phyloP scores from a whole-genome alignment of 208 protist genomes.

The Strigomonas culicis region DNA sequence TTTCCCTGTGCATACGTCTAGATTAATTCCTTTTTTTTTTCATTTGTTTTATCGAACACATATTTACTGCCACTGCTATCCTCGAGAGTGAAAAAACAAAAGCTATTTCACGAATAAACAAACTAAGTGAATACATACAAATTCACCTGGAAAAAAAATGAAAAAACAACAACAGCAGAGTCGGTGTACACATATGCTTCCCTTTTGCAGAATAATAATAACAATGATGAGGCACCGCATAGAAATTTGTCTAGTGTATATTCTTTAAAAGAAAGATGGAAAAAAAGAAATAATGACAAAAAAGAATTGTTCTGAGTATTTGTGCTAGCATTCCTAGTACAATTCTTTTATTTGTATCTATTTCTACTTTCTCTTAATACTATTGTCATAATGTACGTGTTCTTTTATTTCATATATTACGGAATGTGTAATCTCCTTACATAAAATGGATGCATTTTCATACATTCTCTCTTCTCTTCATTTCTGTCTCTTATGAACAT shows the following conservation, averaged over 20 bases:
- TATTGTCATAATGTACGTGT: neutral
- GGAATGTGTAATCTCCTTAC: neutral
- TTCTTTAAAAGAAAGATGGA: neutral
- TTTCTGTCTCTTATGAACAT: neutral
- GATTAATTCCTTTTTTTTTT: constrained; percentile 5
- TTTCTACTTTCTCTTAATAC: neutral
- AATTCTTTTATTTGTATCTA: constrained; percentile 1
- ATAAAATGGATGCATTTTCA: constrained; percentile 2
- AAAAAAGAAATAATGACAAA: neutral
- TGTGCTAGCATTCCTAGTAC: neutral
- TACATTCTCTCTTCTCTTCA: constrained; percentile 12
- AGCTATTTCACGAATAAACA: too few relatives aligned
- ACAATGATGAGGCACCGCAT: too few relatives aligned
- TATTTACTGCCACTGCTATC: constrained; percentile 14
- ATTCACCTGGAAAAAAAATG: neutral
- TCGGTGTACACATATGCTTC: neutral
- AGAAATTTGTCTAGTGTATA: neutral
- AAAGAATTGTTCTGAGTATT: neutral
- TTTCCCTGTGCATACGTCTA: neutral
- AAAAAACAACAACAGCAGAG: neutral
- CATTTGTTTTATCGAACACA: constrained; percentile 1
- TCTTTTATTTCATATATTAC: neutral
- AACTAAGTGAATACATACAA: too few relatives aligned
- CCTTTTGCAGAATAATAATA: neutral
- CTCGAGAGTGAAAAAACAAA: too few relatives aligned